phyloP scores from a whole-genome alignment of 768 basidiomycete genomes.

The Auriculariales sp. region DNA sequence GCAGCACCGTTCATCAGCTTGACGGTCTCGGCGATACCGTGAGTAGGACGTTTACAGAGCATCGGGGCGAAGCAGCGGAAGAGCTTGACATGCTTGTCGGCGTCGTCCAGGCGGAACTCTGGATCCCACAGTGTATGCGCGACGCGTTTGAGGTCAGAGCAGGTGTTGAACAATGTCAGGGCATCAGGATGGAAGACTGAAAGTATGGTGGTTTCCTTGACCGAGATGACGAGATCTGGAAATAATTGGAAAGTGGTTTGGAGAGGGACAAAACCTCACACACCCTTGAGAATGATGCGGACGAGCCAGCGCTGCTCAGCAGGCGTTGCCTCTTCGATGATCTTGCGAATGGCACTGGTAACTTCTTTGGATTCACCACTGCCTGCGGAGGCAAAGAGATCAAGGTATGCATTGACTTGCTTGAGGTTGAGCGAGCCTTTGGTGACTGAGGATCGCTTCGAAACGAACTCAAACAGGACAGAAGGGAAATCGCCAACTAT shows the following conservation, averaged over 20 bases:
- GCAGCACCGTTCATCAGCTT: slow-evolving; percentile 65
- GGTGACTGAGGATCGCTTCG: slow-evolving; percentile 66
- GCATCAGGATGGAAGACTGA: slow-evolving; percentile 89
- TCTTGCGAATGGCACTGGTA: slow-evolving; percentile 50
- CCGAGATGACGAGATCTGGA: slow-evolving; percentile 81
- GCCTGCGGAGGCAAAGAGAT: slow-evolving; percentile 54
- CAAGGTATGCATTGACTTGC: slow-evolving; percentile 67
- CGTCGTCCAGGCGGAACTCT: slow-evolving; percentile 42
- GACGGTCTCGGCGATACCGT: slow-evolving; percentile 68
- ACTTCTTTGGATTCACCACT: slow-evolving; percentile 15
- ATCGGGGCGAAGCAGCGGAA: slow-evolving; percentile 88
- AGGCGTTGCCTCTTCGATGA: slow-evolving; percentile 45
- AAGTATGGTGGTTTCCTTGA: slow-evolving; percentile 90
- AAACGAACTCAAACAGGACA: slow-evolving; percentile 76
- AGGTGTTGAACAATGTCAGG: slow-evolving; percentile 87
- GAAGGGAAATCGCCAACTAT: slow-evolving; percentile 78
- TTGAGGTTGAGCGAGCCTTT: slow-evolving; percentile 67
- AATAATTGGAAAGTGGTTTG: neutral
- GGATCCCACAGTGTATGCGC: slow-evolving; percentile 81
- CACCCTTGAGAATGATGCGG: slow-evolving; percentile 91
- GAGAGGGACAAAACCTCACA: neutral
- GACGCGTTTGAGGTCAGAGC: slow-evolving; percentile 90
- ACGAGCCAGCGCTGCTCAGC: slow-evolving; percentile 92
- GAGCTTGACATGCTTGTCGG: slow-evolving; percentile 77
- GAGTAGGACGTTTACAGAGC: slow-evolving; percentile 81